Evolutionary conservation across 1,284 basidiomycete species (phyloP).

Genomic region (Sporisorium scitamineum): DNA sequence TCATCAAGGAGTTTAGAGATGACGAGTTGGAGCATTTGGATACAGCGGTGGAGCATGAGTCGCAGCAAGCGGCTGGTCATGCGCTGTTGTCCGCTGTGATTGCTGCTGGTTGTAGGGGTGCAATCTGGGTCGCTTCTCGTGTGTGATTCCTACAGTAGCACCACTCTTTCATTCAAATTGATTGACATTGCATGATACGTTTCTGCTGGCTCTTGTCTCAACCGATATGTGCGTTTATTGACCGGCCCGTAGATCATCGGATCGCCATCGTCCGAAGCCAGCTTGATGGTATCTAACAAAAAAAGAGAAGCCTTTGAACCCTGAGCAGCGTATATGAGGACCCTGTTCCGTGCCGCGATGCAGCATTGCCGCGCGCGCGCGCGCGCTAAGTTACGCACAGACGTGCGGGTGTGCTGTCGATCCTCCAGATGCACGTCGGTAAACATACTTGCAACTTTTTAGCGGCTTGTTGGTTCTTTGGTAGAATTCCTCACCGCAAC

Average conservation of each 20-base stretch:
- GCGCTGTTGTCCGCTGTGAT: constrained; percentile 87
- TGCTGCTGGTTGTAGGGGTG: constrained; percentile 86
- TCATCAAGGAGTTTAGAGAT: constrained; percentile 88
- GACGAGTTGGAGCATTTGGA: constrained; percentile 95
- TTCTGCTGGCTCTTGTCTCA: neutral
- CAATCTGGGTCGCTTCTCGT: constrained; percentile 81
- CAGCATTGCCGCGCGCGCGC: no score
- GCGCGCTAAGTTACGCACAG: neutral
- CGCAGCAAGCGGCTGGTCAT: constrained; percentile 91
- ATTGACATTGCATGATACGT: neutral
- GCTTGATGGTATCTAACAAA: no score
- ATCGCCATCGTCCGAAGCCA: neutral
- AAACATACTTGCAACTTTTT: neutral
- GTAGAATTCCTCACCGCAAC: neutral
- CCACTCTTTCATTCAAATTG: neutral
- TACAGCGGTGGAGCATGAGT: constrained; percentile 87
- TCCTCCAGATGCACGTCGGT: constrained; percentile 11
- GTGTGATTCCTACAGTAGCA: constrained; percentile 18
- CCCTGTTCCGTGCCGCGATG: no score
- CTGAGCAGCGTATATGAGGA: no score
- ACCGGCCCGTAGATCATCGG: neutral
- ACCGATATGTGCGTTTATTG: neutral
- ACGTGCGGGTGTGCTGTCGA: neutral
- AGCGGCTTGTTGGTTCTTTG: neutral
- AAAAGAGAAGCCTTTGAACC: neutral